A percentile compares a stretch with the other conserved stretches of the same genome.
Conservation (phyloP, 2,329 filamentous ascomycete species). For the Exophiala mesophila region DNA sequence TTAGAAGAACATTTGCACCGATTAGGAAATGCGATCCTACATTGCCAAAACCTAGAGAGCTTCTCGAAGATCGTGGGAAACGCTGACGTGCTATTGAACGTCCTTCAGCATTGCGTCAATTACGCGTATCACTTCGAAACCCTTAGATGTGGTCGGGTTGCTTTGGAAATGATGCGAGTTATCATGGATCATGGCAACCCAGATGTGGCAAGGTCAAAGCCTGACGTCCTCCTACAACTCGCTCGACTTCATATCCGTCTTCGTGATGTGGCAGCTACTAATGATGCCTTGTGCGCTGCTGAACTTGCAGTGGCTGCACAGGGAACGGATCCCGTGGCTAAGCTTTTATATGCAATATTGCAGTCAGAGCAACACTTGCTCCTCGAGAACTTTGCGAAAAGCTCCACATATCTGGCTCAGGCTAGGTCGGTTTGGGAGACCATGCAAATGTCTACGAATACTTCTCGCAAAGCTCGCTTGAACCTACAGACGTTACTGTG, state of each 20-base stretch:
- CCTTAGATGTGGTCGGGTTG: conserved; percentile 45
- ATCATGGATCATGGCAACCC: conserved; percentile 43
- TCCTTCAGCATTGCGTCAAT: conserved; percentile 51
- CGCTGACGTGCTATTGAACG: conserved; percentile 43
- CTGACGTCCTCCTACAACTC: conserved; percentile 43
- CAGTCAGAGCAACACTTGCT: conserved; percentile 70
- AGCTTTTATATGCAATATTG: conserved; percentile 60
- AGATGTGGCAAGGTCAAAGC: conserved; percentile 35
- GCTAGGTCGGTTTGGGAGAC: conserved; percentile 31
- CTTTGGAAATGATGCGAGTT: conserved; percentile 47
- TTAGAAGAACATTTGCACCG: conserved; percentile 17
- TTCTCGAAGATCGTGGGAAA: conserved; percentile 48
- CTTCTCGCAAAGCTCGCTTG: conserved; percentile 8
- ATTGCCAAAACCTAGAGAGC: conserved; percentile 40
- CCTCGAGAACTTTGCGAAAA: conserved; percentile 61
- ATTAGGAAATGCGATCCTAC: conserved; percentile 34
- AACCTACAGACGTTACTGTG: conserved; percentile 13
- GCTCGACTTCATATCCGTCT: conserved; percentile 54
- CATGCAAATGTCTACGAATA: background rate
- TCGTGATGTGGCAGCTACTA: conserved; percentile 57
- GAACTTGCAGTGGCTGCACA: conserved; percentile 44
- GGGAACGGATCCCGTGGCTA: conserved; percentile 41
- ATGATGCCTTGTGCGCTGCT: conserved; percentile 54
- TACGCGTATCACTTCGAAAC: conserved; percentile 56
- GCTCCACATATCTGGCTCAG: conserved; percentile 35